phyloP scores from a whole-genome alignment of 192 early-diverging fungal species.

The Backusella morwellensis region DNA sequence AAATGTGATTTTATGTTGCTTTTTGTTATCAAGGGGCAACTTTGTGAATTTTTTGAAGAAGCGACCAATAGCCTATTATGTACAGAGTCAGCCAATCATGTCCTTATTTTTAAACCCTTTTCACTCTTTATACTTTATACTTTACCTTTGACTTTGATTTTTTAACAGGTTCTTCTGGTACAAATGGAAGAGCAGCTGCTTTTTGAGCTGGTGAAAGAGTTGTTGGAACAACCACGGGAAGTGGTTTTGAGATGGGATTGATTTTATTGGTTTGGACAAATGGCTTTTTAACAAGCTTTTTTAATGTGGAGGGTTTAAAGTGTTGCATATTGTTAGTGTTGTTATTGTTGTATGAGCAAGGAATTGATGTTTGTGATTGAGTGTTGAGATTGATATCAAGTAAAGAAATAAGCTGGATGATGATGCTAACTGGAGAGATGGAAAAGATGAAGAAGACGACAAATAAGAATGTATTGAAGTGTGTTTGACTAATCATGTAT shows the following conservation, averaged over 20 bases:
- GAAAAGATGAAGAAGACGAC: not conserved
- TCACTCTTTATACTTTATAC: not conserved
- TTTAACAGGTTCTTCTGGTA: not conserved
- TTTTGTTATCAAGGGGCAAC: not conserved
- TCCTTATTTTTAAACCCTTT: not conserved
- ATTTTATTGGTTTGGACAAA: not conserved
- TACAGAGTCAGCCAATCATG: not conserved
- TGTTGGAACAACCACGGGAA: not conserved
- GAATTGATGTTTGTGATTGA: not conserved
- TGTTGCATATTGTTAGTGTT: not conserved
- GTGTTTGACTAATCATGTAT: not conserved
- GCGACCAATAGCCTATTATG: not conserved
- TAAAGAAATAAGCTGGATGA: not conserved
- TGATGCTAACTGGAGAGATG: not conserved
- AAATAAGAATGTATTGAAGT: conserved; percentile 3
- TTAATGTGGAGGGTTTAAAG: not conserved
- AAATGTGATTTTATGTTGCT: conserved; percentile 8
- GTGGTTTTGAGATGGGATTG: not conserved
- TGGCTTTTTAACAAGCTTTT: conserved; percentile 1
- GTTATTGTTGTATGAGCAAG: not conserved
- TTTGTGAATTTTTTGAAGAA: conserved; percentile 9
- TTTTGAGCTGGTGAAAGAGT: conserved; percentile 2
- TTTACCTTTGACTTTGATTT: conserved; percentile 8
- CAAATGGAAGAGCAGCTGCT: conserved; percentile 10
- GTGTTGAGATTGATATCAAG: not conserved